phyloP scores from a whole-genome alignment of 1,139 yeast species.

The Meyerozyma elateridarum region DNA sequence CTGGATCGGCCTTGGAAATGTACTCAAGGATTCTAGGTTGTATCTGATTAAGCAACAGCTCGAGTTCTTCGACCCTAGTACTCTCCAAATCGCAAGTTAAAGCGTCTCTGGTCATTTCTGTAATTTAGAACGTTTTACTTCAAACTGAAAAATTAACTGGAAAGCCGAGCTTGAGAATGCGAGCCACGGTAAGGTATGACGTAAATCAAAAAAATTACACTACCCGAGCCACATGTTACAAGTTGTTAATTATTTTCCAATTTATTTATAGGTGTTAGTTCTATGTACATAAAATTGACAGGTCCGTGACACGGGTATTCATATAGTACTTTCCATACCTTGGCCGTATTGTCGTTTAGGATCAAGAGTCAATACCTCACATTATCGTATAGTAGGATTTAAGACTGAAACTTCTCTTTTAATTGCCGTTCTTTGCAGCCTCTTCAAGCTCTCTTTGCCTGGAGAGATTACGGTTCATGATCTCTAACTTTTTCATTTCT shows the following conservation, averaged over 20 bases:
- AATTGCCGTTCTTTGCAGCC: too few species aligned
- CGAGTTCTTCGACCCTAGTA: constrained; percentile 37
- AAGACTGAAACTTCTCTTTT: too few species aligned
- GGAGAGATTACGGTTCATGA: constrained; percentile 45
- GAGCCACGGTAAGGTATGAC: constrained; percentile 3
- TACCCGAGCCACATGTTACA: too few species aligned
- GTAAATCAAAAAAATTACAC: too few species aligned
- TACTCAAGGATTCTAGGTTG: constrained; percentile 36
- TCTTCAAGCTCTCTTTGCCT: constrained; percentile 22
- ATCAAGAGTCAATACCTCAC: too few species aligned
- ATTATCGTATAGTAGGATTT: too few species aligned
- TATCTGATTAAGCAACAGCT: constrained; percentile 26
- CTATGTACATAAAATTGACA: neutral
- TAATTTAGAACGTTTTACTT: neutral
- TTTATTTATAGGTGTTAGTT: neutral
- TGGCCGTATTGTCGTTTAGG: too few species aligned
- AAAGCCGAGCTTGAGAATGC: neutral
- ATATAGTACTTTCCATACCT: too few species aligned
- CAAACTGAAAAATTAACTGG: neutral
- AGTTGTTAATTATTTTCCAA: too few species aligned
- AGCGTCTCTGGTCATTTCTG: constrained; percentile 2
- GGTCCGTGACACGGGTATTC: too few species aligned
- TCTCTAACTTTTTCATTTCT: constrained; percentile 66
- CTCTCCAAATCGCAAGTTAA: constrained; percentile 23
- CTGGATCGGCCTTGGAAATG: constrained; percentile 32